These are phyloP conservation scores for Paecilomyces sp. DNA, from an alignment of 2,329 filamentous ascomycete genomes.

Conservation along the genomic window DNA sequence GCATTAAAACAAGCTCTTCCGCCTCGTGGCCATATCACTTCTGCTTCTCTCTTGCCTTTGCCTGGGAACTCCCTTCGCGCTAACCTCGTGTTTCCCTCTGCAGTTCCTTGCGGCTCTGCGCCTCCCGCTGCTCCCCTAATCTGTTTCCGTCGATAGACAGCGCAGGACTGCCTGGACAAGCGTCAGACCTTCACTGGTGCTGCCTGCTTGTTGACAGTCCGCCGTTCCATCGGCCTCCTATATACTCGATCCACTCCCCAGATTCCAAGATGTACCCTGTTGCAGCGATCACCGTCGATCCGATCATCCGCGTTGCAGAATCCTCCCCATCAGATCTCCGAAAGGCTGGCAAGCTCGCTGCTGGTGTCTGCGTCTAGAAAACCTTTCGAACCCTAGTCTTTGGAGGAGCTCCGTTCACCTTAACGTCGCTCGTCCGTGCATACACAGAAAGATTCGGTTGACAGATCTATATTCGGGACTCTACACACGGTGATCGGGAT, in stretches of 20 bases:
- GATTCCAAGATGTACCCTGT: constrained; percentile 34
- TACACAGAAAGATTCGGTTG: constrained; percentile 8
- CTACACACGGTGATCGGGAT: constrained; percentile 19
- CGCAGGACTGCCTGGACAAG: constrained; percentile 7
- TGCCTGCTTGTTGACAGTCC: constrained; percentile 27
- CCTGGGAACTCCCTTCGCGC: background rate
- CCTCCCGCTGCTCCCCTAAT: background rate
- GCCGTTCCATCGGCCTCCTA: constrained; percentile 21
- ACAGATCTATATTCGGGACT: constrained; percentile 14
- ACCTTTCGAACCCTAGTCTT: constrained; percentile 6
- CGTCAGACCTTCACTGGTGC: constrained; percentile 9
- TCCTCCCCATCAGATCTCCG: constrained; percentile 23
- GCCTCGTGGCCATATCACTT: background rate
- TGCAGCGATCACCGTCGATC: constrained; percentile 22
- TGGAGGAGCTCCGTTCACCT: constrained; percentile 8
- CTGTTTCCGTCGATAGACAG: constrained; percentile 3
- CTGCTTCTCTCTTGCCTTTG: background rate
- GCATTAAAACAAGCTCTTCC: background rate
- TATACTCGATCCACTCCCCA: constrained; percentile 11
- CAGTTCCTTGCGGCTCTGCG: background rate
- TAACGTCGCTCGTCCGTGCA: constrained; percentile 7
- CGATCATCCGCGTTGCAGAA: constrained; percentile 30
- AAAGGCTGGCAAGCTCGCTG: constrained; percentile 18
- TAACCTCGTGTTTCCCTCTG: background rate
- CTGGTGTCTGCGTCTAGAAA: constrained; percentile 20